Evolutionary conservation across 1,284 basidiomycete species (phyloP).

Genomic region (Sphaerobolus stellatus): DNA sequence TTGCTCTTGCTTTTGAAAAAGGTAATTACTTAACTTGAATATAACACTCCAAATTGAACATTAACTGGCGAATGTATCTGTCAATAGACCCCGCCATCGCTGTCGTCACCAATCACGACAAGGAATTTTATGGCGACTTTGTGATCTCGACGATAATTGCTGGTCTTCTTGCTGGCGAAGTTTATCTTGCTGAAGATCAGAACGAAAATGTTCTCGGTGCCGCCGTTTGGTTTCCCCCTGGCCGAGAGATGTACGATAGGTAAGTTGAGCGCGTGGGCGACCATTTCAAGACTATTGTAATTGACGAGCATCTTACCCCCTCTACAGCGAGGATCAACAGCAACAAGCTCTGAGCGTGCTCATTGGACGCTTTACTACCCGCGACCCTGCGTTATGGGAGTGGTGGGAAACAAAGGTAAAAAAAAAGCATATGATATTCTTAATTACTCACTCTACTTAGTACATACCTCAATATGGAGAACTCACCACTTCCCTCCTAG

Average conservation of each 20-base stretch:
- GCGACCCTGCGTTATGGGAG: conserved; percentile 3
- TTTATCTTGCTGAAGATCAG: conserved; percentile 19
- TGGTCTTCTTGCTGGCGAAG: too few relatives aligned
- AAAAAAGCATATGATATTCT: background rate
- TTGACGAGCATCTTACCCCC: background rate
- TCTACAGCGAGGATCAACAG: background rate
- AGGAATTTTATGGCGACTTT: too few relatives aligned
- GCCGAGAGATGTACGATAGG: conserved; percentile 14
- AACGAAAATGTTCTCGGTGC: conserved; percentile 17
- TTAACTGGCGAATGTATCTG: too few relatives aligned
- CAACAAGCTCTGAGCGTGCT: background rate
- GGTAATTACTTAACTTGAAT: too few relatives aligned
- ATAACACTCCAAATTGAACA: too few relatives aligned
- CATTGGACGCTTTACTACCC: conserved; percentile 10
- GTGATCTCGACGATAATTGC: too few relatives aligned
- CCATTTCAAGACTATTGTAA: background rate
- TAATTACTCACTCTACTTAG: conserved; percentile 8
- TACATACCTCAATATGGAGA: conserved; percentile 12
- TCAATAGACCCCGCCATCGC: too few relatives aligned
- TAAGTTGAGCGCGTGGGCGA: background rate
- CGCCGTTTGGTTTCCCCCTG: conserved; percentile 23
- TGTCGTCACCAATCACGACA: too few relatives aligned
- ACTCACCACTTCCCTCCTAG: conserved; percentile 6
- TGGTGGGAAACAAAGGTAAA: conserved; percentile 17
- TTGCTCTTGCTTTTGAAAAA: too few relatives aligned